A percentile compares a stretch with the other conserved stretches of the same genome.
phyloP scores from a whole-genome alignment of 2,329 filamentous ascomycete genomes.

The Fusarium napiforme region DNA sequence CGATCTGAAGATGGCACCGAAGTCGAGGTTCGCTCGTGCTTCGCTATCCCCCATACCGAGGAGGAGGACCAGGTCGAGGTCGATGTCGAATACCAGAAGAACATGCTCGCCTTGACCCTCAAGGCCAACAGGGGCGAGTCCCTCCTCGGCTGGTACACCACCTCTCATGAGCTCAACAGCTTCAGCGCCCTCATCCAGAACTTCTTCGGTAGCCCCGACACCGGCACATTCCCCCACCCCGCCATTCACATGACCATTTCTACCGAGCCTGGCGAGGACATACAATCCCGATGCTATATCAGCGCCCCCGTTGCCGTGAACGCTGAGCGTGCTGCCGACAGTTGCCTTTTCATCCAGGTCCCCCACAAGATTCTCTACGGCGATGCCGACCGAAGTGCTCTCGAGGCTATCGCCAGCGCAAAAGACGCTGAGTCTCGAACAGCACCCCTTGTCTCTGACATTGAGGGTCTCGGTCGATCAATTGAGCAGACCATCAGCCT shows the following conservation, averaged over 20 bases:
- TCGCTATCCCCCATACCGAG: constrained; percentile 98
- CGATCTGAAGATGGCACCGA: constrained; percentile 97
- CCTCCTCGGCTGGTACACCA: constrained; percentile 98
- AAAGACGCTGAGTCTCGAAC: constrained; percentile 81
- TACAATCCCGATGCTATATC: constrained; percentile 94
- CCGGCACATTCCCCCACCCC: constrained; percentile 97
- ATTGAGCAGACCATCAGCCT: constrained; percentile 89
- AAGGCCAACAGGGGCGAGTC: constrained; percentile 94
- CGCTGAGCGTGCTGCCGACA: constrained; percentile 92
- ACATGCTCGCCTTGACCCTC: constrained; percentile 95
- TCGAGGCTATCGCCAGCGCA: constrained; percentile 86
- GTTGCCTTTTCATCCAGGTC: constrained; percentile 96
- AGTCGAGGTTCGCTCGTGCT: constrained; percentile 94
- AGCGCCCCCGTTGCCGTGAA: constrained; percentile 94
- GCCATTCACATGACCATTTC: constrained; percentile 96
- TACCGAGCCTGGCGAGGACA: constrained; percentile 86
- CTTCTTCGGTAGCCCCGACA: constrained; percentile 97
- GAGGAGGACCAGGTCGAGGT: constrained; percentile 99
- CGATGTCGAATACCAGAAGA: constrained; percentile 99
- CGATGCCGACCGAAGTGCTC: constrained; percentile 72
- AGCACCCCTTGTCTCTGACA: constrained; percentile 82
- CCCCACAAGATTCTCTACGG: constrained; percentile 93
- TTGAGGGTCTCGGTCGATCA: constrained; percentile 87
- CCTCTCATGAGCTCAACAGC: constrained; percentile 94
- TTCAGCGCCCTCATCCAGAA: constrained; percentile 98